Evolutionary conservation across 2,329 filamentous ascomycete genomes (phyloP), one percentile per base, ranked within the genome.

Genomic region (Penicillium sp.): DNA sequence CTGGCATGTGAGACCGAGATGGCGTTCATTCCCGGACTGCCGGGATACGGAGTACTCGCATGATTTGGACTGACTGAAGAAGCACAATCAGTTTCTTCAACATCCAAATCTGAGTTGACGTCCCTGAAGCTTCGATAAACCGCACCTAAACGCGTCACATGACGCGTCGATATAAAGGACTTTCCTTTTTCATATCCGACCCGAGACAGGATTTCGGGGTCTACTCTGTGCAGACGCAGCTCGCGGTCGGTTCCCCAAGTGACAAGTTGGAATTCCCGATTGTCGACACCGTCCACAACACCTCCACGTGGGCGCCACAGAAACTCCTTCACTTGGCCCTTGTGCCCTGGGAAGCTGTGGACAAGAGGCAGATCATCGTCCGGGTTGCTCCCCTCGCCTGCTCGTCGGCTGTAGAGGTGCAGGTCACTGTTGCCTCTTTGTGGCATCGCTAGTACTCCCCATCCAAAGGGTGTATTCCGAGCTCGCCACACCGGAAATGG

Each of bases 211-310:
- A 83, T 73, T 26, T 82, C 73, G 1, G 81, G 72, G 36, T 88
- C 79, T 18, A 90, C 79, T 41, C 82, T 83, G 63, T 95, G 87
- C 27, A 96, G 75, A 42, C 86, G 84, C 28, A 96, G 74, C 60
- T 90, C 81, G 56, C 86, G 86, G 65, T 96, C 91, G 42, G 87
- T 84, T 26, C 90, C 90, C 90, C 90, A 96, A 0, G 90, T 90
- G 0, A 96, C 88, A 13, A 96, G 76, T 66, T 96, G 90, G 54
- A 95, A 96, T 45, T 96, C 90, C 58, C 91, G 82, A 52, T 90
- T 76, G 60, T 96, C 90, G 39, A 85, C 70, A n/a, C 80, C 78
- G 46, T 88, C 80, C 12, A 81, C 78, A 13, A 79, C 78, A 18
- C 76, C 74, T 34, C 90, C 90, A 47, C 90, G 82, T 41, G 82